These are phyloP conservation scores for Syzygium grande DNA, from an alignment of 345 rosid genomes.

Conservation along the genomic window DNA sequence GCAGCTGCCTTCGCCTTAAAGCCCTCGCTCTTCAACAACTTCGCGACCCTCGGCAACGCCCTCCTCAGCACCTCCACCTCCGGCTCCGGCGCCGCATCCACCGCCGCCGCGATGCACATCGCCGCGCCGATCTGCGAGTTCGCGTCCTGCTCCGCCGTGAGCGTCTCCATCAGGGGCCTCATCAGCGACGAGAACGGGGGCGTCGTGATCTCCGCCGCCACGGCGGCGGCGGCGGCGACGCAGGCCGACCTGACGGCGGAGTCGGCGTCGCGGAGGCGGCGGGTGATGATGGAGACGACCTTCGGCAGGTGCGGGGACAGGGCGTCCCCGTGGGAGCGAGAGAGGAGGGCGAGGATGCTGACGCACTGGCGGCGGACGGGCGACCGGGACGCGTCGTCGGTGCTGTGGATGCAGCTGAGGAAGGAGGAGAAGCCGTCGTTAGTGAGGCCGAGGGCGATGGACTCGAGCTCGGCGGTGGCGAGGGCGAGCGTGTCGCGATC, in stretches of 20 bases:
- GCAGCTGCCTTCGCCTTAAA: slow-evolving; percentile 72
- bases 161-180: slow-evolving; percentile 56
- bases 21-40: slow-evolving; percentile 53
- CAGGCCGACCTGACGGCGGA: slow-evolving; percentile 85
- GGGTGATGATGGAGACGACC: slow-evolving; percentile 66
- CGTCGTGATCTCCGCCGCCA: slow-evolving; percentile 48
- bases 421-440: slow-evolving; percentile 59
- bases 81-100: slow-evolving; percentile 57
- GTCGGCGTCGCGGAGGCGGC: slow-evolving; percentile 81
- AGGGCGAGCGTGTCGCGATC: slow-evolving; percentile 83
- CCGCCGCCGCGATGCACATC: slow-evolving; percentile 67
- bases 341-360: slow-evolving; percentile 54
- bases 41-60: slow-evolving; percentile 63
- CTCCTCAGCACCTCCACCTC: slow-evolving; percentile 54
- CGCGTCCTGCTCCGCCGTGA: slow-evolving; percentile 56
- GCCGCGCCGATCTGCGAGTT: slow-evolving; percentile 84
- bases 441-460: slow-evolving; percentile 53
- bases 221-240: slow-evolving; percentile 55
- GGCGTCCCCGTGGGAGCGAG: slow-evolving; percentile 61
- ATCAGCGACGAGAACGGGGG: slow-evolving; percentile 46
- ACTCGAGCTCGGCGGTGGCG: slow-evolving; percentile 83
- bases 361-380: slow-evolving; percentile 86
- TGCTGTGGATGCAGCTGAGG: slow-evolving; percentile 62
- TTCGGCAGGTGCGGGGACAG: slow-evolving; percentile 72
- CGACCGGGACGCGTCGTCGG: slow-evolving; percentile 64